These are phyloP conservation scores for Teunomyces lycoperdinae DNA, from an alignment of 805 yeast genomes.

Conservation along the genomic window DNA sequence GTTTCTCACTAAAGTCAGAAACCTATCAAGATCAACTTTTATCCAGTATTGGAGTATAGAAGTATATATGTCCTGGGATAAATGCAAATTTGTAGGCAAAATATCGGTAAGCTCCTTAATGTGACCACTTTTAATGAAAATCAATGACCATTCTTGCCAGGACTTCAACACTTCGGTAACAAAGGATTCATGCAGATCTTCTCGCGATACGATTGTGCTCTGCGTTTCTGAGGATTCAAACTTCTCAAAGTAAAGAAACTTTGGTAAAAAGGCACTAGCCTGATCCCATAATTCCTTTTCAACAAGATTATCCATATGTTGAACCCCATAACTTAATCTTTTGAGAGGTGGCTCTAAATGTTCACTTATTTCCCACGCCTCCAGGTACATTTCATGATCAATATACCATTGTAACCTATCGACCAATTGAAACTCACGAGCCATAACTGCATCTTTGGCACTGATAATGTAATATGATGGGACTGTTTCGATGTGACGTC, in stretches of 20 bases:
- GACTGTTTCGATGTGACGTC: constrained; percentile 39
- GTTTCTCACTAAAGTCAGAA: constrained; percentile 40
- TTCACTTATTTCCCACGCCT: constrained; percentile 79
- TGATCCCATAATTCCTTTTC: constrained; percentile 49
- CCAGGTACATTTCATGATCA: constrained; percentile 48
- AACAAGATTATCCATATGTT: constrained; percentile 47
- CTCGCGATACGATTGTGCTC: constrained; percentile 24
- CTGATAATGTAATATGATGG: constrained; percentile 65
- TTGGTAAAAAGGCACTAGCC: constrained; percentile 50
- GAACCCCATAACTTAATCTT: constrained; percentile 59
- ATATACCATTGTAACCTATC: constrained; percentile 77
- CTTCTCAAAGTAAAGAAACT: constrained; percentile 16
- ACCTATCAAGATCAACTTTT: constrained; percentile 20
- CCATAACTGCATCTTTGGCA: constrained; percentile 78
- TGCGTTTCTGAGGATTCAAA: constrained; percentile 27
- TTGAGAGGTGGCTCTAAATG: constrained; percentile 49
- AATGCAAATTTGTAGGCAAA: constrained; percentile 52
- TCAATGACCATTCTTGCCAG: constrained; percentile 67
- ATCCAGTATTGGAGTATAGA: constrained; percentile 51
- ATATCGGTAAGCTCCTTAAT: constrained; percentile 45
- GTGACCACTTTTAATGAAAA: constrained; percentile 49
- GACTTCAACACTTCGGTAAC: constrained; percentile 28
- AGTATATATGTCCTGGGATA: constrained; percentile 24
- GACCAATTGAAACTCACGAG: constrained; percentile 62
- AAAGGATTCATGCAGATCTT: constrained; percentile 14